Conservation (phyloP, 2,329 filamentous ascomycete genomes). For the Ophiostoma triangulosporum region DNA sequence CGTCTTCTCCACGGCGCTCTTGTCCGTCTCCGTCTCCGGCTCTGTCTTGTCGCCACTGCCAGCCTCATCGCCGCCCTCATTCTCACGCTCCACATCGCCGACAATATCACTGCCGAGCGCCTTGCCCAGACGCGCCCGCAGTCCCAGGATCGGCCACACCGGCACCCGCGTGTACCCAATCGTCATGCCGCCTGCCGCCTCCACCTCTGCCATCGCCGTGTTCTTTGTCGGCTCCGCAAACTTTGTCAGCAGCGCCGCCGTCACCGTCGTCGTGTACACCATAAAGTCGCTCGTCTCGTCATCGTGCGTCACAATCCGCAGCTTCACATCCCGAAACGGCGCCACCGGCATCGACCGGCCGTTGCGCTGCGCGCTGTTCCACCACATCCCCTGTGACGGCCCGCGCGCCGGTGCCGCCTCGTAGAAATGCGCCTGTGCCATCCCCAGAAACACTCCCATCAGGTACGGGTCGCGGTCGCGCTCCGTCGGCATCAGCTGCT, state of each 20-base stretch:
- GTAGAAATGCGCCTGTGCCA: constrained; percentile 45
- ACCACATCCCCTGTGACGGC: constrained; percentile 17
- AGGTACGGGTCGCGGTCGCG: constrained; percentile 38
- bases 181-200: constrained; percentile 22
- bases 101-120: constrained; percentile 39
- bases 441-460: constrained; percentile 37
- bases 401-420: constrained; percentile 10
- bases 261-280: constrained; percentile 38
- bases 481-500: constrained; percentile 33
- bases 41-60: not conserved
- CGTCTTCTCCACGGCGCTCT: constrained; percentile 24
- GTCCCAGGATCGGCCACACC: constrained; percentile 40
- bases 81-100: constrained; percentile 21
- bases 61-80: constrained; percentile 13
- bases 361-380: constrained; percentile 7
- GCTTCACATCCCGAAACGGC: constrained; percentile 32
- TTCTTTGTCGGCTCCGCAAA: constrained; percentile 35
- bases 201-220: not conserved
- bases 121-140: constrained; percentile 40
- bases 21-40: not conserved
- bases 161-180: constrained; percentile 36
- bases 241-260: constrained; percentile 33
- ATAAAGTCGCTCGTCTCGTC: constrained; percentile 35
- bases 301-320: constrained; percentile 39
- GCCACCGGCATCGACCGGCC: not conserved